These are phyloP conservation scores for Plicaturopsis crispa DNA, from an alignment of 768 basidiomycete genomes.

Conservation along the genomic window DNA sequence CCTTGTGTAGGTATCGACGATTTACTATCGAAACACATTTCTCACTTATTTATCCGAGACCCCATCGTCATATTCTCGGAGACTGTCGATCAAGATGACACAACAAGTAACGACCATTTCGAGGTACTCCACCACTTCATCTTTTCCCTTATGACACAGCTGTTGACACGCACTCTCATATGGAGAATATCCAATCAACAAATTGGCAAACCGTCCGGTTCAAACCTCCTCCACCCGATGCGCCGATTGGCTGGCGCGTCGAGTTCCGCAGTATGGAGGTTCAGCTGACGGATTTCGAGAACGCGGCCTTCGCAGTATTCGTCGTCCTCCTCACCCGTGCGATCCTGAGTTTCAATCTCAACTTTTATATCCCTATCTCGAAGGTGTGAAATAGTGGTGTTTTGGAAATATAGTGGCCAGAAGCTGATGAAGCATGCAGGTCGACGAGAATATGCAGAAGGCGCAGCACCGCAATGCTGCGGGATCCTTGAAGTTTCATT, in stretches of 20 bases:
- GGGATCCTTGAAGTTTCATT: slow-evolving; percentile 71
- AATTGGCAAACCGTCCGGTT: slow-evolving; percentile 99
- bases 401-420: too few relatives aligned
- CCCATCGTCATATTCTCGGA: slow-evolving; percentile 94
- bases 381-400: slow-evolving; percentile 55
- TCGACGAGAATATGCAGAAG: slow-evolving; percentile 92
- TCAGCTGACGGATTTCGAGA: slow-evolving; percentile 98
- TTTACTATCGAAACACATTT: slow-evolving; percentile 81
- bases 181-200: slow-evolving; percentile 94
- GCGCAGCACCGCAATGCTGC: slow-evolving; percentile 84
- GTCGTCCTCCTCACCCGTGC: slow-evolving; percentile 91
- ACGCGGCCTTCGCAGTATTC: slow-evolving; percentile 94
- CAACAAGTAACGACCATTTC: slow-evolving; percentile 86
- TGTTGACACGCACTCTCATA: slow-evolving; percentile 3
- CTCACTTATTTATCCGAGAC: slow-evolving; percentile 96
- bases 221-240: slow-evolving; percentile 94
- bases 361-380: slow-evolving; percentile 95
- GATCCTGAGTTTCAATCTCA: slow-evolving; percentile 84
- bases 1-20: slow-evolving; percentile 67
- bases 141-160: background rate
- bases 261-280: slow-evolving; percentile 99
- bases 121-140: slow-evolving; percentile 45
- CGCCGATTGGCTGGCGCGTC: slow-evolving; percentile 94
- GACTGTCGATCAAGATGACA: slow-evolving; percentile 88
- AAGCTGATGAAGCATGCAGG: too few relatives aligned